phyloP scores from a whole-genome alignment of 345 rosid genomes.

The Physaria fendleri region DNA sequence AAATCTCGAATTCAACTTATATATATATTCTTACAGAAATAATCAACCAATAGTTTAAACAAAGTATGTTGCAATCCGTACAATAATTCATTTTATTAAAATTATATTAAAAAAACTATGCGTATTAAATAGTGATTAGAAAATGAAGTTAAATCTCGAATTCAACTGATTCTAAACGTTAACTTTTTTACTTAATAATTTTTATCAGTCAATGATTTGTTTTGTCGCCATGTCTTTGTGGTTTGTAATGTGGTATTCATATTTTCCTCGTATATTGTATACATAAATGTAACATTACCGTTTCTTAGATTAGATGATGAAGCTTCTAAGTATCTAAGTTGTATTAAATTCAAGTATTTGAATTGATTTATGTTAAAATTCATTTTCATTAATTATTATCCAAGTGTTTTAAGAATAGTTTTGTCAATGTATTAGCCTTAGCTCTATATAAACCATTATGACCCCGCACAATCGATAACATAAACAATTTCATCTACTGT shows the following conservation, averaged over 20 bases:
- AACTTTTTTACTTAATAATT: conserved; percentile 7
- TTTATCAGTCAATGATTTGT: neutral
- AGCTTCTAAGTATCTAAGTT: too few relatives aligned
- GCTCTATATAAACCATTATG: too few relatives aligned
- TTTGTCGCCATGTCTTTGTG: neutral
- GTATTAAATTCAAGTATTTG: too few relatives aligned
- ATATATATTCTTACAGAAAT: too few relatives aligned
- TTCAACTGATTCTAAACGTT: neutral
- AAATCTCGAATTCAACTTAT: neutral
- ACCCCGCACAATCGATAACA: too few relatives aligned
- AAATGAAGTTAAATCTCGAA: conserved; percentile 8
- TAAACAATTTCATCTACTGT: too few relatives aligned
- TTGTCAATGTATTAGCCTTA: too few relatives aligned
- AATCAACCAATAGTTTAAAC: too few relatives aligned
- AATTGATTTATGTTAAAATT: too few relatives aligned
- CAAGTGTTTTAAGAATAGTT: too few relatives aligned
- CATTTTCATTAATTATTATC: too few relatives aligned
- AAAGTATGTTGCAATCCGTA: conserved; percentile 19
- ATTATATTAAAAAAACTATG: neutral
- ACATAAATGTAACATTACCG: neutral
- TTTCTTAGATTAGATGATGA: neutral
- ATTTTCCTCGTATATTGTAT: neutral
- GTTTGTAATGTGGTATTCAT: neutral
- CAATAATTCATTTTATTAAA: neutral
- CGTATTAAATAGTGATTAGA: neutral